Conservation (phyloP, 805 yeast genomes). For the Candida glaebosa region DNA sequence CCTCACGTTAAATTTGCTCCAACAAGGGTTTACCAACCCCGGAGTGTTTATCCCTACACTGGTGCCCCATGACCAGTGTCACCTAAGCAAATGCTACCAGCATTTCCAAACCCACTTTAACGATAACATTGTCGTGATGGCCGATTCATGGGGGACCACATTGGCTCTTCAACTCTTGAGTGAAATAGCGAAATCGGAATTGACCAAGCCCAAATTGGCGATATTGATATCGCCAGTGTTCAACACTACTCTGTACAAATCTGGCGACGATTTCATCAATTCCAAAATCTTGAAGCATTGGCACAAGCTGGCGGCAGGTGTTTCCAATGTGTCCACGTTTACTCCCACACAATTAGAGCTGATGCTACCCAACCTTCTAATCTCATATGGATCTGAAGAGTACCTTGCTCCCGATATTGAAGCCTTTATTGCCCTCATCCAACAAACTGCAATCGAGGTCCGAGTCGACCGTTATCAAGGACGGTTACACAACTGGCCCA, state of each 20-base stretch:
- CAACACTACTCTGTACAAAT: slow-evolving; percentile 7
- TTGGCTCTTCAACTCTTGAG: slow-evolving; percentile 30
- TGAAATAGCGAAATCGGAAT: neutral
- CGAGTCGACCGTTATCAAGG: slow-evolving; percentile 28
- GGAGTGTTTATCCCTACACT: slow-evolving; percentile 29
- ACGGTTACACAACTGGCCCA: slow-evolving; percentile 49
- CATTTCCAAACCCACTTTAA: slow-evolving; percentile 1
- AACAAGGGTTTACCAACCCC: slow-evolving; percentile 51
- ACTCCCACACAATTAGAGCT: neutral
- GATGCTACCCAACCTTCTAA: slow-evolving; percentile 28
- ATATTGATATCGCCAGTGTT: slow-evolving; percentile 28
- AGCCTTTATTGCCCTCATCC: slow-evolving; percentile 20
- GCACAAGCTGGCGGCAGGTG: neutral
- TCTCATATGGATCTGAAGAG: slow-evolving; percentile 46
- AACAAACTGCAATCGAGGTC: slow-evolving; percentile 22
- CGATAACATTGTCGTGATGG: slow-evolving; percentile 28
- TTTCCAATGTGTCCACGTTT: neutral
- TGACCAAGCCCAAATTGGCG: slow-evolving; percentile 25
- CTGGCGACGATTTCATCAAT: slow-evolving; percentile 6
- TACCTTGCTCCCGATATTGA: slow-evolving; percentile 33
- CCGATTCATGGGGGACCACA: slow-evolving; percentile 52
- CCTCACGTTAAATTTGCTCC: slow-evolving; percentile 36
- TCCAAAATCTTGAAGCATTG: neutral
- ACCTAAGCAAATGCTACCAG: slow-evolving; percentile 13
- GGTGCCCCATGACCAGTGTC: slow-evolving; percentile 19